These are phyloP conservation scores for Bisporella sp. DNA, from an alignment of 2,329 filamentous ascomycete species.

Conservation along the genomic window DNA sequence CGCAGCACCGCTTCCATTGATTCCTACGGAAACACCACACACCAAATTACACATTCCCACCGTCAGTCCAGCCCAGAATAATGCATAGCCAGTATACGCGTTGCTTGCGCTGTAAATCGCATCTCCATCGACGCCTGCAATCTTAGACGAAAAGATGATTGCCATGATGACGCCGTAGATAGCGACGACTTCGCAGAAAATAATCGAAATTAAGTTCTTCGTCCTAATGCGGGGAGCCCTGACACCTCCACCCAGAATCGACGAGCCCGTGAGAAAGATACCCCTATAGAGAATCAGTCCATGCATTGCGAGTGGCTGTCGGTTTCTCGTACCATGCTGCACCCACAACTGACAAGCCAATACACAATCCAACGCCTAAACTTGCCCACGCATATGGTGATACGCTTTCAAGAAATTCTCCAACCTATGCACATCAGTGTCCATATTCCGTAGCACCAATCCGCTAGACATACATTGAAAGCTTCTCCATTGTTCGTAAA, in stretches of 20 bases:
- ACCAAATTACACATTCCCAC: constrained; percentile 95
- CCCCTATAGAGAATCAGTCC: constrained; percentile 55
- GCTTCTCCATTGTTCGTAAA: constrained; percentile 93
- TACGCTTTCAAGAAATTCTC: constrained; percentile 86
- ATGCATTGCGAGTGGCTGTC: neutral
- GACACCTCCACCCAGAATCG: constrained; percentile 94
- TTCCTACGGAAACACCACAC: constrained; percentile 92
- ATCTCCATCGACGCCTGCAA: constrained; percentile 58
- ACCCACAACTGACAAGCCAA: constrained; percentile 91
- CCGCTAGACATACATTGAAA: constrained; percentile 67
- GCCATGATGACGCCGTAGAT: constrained; percentile 99
- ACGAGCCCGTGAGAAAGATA: constrained; percentile 97
- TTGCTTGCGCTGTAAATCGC: constrained; percentile 67
- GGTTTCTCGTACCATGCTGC: constrained; percentile 72
- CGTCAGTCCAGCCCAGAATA: constrained; percentile 94
- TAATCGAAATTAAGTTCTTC: constrained; percentile 99
- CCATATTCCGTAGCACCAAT: neutral
- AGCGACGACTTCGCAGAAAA: constrained; percentile 99
- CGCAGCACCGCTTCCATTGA: constrained; percentile 95
- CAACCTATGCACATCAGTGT: constrained; percentile 53
- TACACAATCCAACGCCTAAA: constrained; percentile 86
- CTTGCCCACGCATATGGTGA: constrained; percentile 93
- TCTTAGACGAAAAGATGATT: constrained; percentile 92
- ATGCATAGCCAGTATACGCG: constrained; percentile 89
- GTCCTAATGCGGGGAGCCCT: constrained; percentile 95